Evolutionary conservation across 495 filamentous ascomycete species (phyloP).

Genomic region (Platismatia glauca): DNA sequence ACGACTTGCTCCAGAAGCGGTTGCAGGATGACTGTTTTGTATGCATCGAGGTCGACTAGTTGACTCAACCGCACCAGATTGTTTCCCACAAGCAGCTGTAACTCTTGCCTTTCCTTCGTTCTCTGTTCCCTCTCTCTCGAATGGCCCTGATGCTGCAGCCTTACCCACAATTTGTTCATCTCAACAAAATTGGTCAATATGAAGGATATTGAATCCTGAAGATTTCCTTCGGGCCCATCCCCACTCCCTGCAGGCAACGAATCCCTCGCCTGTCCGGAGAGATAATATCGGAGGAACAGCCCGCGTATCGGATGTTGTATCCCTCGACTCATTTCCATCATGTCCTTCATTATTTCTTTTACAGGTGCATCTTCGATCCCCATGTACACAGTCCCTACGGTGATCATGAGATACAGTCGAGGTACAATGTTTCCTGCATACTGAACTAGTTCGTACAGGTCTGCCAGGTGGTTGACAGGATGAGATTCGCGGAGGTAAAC

Average conservation of each 20-base stretch:
- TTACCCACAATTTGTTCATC: slow-evolving; percentile 99
- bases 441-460: slow-evolving; percentile 96
- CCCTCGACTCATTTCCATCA: slow-evolving; percentile 99
- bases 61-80: slow-evolving; percentile 94
- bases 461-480: slow-evolving; percentile 93
- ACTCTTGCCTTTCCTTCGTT: slow-evolving; percentile 88
- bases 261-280: slow-evolving; percentile 88
- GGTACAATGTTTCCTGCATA: slow-evolving; percentile 98
- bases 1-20: slow-evolving; percentile 94
- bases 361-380: slow-evolving; percentile 94
- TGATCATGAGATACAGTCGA: slow-evolving; percentile 95
- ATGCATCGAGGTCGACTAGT: slow-evolving; percentile 85
- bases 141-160: slow-evolving; percentile 93
- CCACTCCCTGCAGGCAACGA: slow-evolving; percentile 69
- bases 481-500: slow-evolving; percentile 95
- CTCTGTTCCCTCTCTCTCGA: slow-evolving; percentile 87
- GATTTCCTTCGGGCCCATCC: slow-evolving; percentile 88
- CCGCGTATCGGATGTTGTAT: slow-evolving; percentile 95
- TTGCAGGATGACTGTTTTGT: slow-evolving; percentile 82
- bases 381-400: slow-evolving; percentile 98
- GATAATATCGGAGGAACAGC: slow-evolving; percentile 89
- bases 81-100: slow-evolving; percentile 90
- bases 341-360: slow-evolving; percentile 99
- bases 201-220: slow-evolving; percentile 96
- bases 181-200: slow-evolving; percentile 97